phyloP scores from a whole-genome alignment of 768 basidiomycete genomes.

The Fomitopsis pulvina region DNA sequence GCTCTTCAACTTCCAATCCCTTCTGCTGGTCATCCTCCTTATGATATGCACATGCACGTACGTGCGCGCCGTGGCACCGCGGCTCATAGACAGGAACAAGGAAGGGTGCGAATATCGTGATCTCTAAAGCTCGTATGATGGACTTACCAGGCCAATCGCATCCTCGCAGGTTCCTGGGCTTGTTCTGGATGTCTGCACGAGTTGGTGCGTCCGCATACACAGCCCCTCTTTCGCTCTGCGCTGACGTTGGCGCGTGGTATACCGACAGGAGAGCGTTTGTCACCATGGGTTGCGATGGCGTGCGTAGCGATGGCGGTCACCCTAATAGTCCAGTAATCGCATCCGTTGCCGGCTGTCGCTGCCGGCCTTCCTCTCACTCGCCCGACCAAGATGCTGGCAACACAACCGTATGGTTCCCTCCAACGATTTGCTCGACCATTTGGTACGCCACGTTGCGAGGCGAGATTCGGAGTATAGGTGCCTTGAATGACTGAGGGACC shows the following conservation, averaged over 20 bases:
- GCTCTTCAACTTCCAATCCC: constrained; percentile 95
- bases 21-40: constrained; percentile 88
- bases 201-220: constrained; percentile 57
- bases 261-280: constrained; percentile 90
- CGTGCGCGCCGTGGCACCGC: constrained; percentile 82
- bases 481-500: no score
- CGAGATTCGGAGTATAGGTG: no score
- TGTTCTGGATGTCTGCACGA: constrained; percentile 93
- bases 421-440: no score
- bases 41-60: constrained; percentile 98
- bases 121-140: background rate
- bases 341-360: no score
- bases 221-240: background rate
- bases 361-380: no score
- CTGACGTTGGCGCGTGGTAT: background rate
- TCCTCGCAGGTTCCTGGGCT: constrained; percentile 66
- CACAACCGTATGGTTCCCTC: no score
- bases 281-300: constrained; percentile 91
- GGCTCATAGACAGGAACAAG: constrained; percentile 89
- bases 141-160: background rate
- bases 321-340: constrained; percentile 45
- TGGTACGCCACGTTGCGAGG: no score
- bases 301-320: constrained; percentile 90
- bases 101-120: constrained; percentile 60
- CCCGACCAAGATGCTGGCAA: no score